These are phyloP conservation scores for Eucalyptus urophylla DNA, from an alignment of 345 rosid genomes.

Conservation along the genomic window DNA sequence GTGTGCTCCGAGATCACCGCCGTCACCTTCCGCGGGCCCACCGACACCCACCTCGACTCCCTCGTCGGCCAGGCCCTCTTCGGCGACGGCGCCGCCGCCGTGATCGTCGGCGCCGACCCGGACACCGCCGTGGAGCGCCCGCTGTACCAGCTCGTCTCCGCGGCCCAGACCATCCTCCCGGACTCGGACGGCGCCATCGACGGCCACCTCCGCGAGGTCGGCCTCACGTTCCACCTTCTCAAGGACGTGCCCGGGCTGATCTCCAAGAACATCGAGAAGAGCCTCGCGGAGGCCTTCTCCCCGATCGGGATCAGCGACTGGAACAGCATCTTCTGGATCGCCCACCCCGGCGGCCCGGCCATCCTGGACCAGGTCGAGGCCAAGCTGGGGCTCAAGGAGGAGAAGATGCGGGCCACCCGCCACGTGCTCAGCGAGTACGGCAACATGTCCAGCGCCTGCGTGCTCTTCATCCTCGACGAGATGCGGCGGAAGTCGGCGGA, in stretches of 20 bases:
- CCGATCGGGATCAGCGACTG: constrained; percentile 67
- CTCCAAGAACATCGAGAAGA: constrained; percentile 61
- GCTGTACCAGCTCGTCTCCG: constrained; percentile 45
- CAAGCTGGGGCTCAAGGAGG: constrained; percentile 31
- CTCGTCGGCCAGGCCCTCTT: constrained; percentile 68
- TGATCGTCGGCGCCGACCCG: constrained; percentile 60
- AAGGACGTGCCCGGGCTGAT: constrained; percentile 62
- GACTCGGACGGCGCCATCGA: constrained; percentile 65
- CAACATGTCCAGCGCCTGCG: constrained; percentile 83
- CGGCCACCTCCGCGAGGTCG: constrained; percentile 65
- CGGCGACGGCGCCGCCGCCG: constrained; percentile 63
- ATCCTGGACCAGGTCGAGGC: constrained; percentile 49
- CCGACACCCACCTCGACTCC: constrained; percentile 51
- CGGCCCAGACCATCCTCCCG: constrained; percentile 63
- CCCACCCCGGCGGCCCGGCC: constrained; percentile 78
- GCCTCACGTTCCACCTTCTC: constrained; percentile 52
- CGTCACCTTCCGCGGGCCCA: constrained; percentile 74
- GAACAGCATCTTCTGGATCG: constrained; percentile 76
- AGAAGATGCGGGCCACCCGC: constrained; percentile 49
- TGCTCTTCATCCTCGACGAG: constrained; percentile 63
- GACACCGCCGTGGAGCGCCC: constrained; percentile 37
- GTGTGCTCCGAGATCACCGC: constrained; percentile 77
- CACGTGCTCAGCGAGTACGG: constrained; percentile 62
- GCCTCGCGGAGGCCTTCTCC: constrained; percentile 48
- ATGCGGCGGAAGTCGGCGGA: constrained; percentile 51